Conservation (phyloP, 2,329 filamentous ascomycete genomes). For the Dactylellina sp. region DNA sequence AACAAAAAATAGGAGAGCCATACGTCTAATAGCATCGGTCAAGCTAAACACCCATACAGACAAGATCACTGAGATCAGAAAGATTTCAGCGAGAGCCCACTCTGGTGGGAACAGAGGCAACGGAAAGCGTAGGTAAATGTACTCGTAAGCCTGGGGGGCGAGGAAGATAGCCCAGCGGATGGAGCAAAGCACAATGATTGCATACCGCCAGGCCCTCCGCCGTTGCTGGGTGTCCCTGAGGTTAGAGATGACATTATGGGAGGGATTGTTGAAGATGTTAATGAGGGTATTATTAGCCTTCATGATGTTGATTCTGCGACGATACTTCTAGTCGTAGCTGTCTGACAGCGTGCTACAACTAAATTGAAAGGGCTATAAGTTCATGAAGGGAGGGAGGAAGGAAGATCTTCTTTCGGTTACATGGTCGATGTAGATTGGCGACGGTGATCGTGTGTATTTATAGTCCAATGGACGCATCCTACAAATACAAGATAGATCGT, state of each 20-base stretch:
- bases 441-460: too few species aligned
- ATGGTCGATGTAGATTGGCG: too few species aligned
- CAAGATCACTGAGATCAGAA: not conserved
- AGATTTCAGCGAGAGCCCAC: slow-evolving; percentile 1
- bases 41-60: not conserved
- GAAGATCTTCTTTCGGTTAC: too few species aligned
- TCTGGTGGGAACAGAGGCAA: slow-evolving; percentile 4
- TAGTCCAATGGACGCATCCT: too few species aligned
- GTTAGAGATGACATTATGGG: not conserved
- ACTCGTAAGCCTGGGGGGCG: not conserved
- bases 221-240: not conserved
- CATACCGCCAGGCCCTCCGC: not conserved
- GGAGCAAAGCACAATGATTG: not conserved
- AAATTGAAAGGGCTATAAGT: too few species aligned
- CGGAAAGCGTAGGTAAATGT: slow-evolving; percentile 5
- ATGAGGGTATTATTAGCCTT: not conserved
- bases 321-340: too few species aligned
- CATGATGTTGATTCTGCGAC: not conserved
- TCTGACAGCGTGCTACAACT: too few species aligned
- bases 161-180: not conserved
- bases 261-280: not conserved
- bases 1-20: not conserved
- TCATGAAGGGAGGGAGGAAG: too few species aligned
- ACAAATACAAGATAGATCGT: too few species aligned
- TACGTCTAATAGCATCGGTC: slow-evolving; percentile 1